Evolutionary conservation across 2,329 filamentous ascomycete genomes (phyloP).

Genomic region (Microcyclosporella mali): DNA sequence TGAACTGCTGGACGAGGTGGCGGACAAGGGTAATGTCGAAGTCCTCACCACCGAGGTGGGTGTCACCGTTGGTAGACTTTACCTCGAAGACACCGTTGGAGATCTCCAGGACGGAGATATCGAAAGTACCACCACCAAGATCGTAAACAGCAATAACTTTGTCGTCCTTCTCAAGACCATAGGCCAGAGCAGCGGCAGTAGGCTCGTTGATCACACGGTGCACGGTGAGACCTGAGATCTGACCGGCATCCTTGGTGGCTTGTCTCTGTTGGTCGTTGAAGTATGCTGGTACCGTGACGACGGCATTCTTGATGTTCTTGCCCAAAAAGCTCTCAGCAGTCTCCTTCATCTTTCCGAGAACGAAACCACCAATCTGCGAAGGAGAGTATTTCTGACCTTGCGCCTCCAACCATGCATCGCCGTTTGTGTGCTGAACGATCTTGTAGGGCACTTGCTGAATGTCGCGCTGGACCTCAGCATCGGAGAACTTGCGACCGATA

Average conservation of each 20-base stretch:
- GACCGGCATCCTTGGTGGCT: slow-evolving; percentile 95
- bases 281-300: slow-evolving; percentile 94
- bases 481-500: slow-evolving; percentile 95
- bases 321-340: slow-evolving; percentile 89
- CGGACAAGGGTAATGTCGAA: slow-evolving; percentile 94
- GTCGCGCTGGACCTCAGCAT: slow-evolving; percentile 88
- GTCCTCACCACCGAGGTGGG: slow-evolving; percentile 95
- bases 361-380: slow-evolving; percentile 95
- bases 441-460: slow-evolving; percentile 98
- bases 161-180: slow-evolving; percentile 94
- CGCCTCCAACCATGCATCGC: slow-evolving; percentile 91
- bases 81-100: slow-evolving; percentile 98
- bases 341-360: slow-evolving; percentile 99
- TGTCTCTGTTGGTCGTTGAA: slow-evolving; percentile 99
- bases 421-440: slow-evolving; percentile 94
- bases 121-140: slow-evolving; percentile 96
- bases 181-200: slow-evolving; percentile 89
- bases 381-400: slow-evolving; percentile 94
- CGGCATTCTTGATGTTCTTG: slow-evolving; percentile 88
- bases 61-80: slow-evolving; percentile 98
- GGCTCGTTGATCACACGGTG: slow-evolving; percentile 98
- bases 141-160: slow-evolving; percentile 91
- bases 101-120: slow-evolving; percentile 97
- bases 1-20: slow-evolving; percentile 87
- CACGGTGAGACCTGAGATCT: slow-evolving; percentile 92